phyloP scores from a whole-genome alignment of 2,329 filamentous ascomycete genomes.

The Polychaeton citri region DNA sequence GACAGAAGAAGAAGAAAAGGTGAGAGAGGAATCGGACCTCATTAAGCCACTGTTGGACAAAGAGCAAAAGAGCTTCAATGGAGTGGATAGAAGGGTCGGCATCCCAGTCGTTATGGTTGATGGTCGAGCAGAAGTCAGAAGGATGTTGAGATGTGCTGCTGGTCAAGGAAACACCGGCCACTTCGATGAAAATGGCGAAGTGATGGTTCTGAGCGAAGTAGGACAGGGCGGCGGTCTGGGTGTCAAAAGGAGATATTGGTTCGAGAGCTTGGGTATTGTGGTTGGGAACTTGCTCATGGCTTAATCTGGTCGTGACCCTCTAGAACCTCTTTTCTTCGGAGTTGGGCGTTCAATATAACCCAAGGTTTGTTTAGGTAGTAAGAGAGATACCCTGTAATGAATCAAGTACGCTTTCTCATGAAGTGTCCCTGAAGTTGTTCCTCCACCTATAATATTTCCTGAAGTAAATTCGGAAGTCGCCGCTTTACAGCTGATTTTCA shows the following conservation, averaged over 20 bases:
- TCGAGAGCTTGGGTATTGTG: constrained; percentile 66
- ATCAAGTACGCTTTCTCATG: too few relatives aligned
- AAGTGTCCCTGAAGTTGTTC: too few relatives aligned
- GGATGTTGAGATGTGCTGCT: constrained; percentile 45
- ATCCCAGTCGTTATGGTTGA: constrained; percentile 76
- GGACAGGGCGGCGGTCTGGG: constrained; percentile 37
- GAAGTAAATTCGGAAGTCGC: too few relatives aligned
- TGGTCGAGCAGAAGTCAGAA: constrained; percentile 43
- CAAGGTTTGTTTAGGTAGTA: too few relatives aligned
- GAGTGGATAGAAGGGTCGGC: constrained; percentile 54
- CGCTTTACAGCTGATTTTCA: too few relatives aligned
- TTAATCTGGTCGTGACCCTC: too few relatives aligned
- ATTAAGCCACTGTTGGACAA: constrained; percentile 63
- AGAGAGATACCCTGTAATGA: too few relatives aligned
- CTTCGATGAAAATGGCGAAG: constrained; percentile 8
- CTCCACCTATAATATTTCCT: too few relatives aligned
- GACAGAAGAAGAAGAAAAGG: constrained; percentile 4
- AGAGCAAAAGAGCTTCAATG: constrained; percentile 55
- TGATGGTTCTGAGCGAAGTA: constrained; percentile 2
- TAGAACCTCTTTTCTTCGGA: too few relatives aligned
- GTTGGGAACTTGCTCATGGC: constrained; percentile 65
- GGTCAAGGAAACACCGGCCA: constrained; percentile 6
- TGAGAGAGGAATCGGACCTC: constrained; percentile 18
- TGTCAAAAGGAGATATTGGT: constrained; percentile 62
- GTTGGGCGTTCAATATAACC: too few relatives aligned